Conservation (phyloP, 495 filamentous ascomycete species). For the Penicillium canariense region DNA sequence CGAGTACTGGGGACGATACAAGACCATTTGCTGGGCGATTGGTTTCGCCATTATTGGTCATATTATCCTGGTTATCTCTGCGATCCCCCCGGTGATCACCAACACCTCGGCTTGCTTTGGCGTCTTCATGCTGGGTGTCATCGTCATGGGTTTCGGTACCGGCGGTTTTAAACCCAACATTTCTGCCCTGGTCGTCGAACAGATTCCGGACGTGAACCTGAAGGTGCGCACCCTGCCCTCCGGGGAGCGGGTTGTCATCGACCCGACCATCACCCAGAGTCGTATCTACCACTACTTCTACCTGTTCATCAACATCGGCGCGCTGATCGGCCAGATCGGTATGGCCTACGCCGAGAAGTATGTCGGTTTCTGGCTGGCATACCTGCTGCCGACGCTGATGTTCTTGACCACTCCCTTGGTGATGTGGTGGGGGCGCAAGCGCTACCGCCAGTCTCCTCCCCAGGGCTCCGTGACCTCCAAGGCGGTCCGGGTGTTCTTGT, state of each 20-base stretch:
- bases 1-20: conserved; percentile 67
- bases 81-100: conserved; percentile 59
- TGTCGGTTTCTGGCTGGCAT: conserved; percentile 75
- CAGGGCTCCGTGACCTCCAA: conserved; percentile 63
- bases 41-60: conserved; percentile 62
- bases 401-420: conserved; percentile 60
- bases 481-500: conserved; percentile 49
- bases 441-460: conserved; percentile 57
- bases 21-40: conserved; percentile 62
- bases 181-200: conserved; percentile 52
- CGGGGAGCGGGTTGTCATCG: conserved; percentile 65
- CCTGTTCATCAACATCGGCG: conserved; percentile 54
- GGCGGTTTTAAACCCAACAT: conserved; percentile 65
- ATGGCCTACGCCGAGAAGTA: conserved; percentile 72
- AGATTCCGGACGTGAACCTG: conserved; percentile 46
- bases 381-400: conserved; percentile 56
- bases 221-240: conserved; percentile 28
- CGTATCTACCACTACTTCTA: conserved; percentile 42
- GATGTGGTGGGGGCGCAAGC: conserved; percentile 56
- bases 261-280: conserved; percentile 54
- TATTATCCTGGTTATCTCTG: conserved; percentile 60
- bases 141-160: conserved; percentile 50
- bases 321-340: conserved; percentile 48
- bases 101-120: conserved; percentile 46
- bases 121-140: conserved; percentile 61